phyloP scores from a whole-genome alignment of 164 flowering plant genomes.

The Houttuynia cordata region DNA sequence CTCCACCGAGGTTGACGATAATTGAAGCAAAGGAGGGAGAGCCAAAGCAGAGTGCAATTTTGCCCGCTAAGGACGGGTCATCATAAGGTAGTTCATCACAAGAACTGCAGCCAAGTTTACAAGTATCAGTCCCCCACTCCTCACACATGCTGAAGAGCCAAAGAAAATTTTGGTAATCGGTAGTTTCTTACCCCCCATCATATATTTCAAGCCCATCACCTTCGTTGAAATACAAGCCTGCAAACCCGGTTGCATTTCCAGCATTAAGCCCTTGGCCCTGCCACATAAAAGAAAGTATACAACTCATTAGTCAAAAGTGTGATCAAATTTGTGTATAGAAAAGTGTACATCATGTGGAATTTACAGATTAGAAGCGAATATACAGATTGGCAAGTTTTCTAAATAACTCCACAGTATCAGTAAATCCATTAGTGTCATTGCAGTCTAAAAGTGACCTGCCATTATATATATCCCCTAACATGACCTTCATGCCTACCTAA shows the following conservation, averaged over 20 bases:
- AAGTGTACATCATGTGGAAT: no score
- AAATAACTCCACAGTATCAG: no score
- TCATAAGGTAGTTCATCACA: slow-evolving; percentile 2
- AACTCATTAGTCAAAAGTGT: no score
- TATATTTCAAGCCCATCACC: neutral
- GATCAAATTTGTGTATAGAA: no score
- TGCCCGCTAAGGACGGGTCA: slow-evolving; percentile 10
- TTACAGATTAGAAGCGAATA: no score
- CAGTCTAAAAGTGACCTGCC: no score
- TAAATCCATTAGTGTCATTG: no score
- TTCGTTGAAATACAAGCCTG: slow-evolving; percentile 8
- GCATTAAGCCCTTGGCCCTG: slow-evolving; percentile 16
- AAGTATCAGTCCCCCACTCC: no score
- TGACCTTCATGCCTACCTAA: no score
- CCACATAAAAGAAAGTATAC: neutral
- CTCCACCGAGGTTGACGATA: slow-evolving; percentile 10
- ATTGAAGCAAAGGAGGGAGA: neutral
- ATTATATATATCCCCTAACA: no score
- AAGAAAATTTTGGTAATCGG: neutral
- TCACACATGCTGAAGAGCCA: neutral
- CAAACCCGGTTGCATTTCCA: slow-evolving; percentile 7
- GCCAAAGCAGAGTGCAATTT: slow-evolving; percentile 15
- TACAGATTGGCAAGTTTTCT: no score
- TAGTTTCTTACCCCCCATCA: neutral
- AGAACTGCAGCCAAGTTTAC: neutral